A percentile compares a stretch with the other conserved stretches of the same genome.
phyloP scores from a whole-genome alignment of 495 filamentous ascomycete genomes.

The Xylaria flabelliformis region DNA sequence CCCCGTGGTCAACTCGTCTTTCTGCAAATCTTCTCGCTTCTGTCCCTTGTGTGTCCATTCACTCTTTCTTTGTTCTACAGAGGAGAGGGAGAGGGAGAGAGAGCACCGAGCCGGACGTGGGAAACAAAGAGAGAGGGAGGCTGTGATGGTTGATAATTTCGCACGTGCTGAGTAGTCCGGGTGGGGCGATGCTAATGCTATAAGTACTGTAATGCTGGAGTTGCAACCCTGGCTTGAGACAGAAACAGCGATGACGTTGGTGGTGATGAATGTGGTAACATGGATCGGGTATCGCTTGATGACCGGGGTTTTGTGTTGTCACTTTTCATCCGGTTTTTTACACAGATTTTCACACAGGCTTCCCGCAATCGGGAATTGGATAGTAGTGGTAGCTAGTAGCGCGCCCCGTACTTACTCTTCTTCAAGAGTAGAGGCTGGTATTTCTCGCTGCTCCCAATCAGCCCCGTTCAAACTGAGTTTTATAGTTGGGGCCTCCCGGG shows the following conservation, averaged over 20 bases:
- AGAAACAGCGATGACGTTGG: conserved; percentile 16
- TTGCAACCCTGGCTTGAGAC: neutral
- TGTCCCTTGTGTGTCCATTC: neutral
- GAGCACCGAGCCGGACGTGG: neutral
- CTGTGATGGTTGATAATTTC: conserved; percentile 3
- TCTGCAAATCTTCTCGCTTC: neutral
- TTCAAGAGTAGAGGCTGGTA: neutral
- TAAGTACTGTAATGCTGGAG: neutral
- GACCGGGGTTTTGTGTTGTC: neutral
- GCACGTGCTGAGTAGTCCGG: neutral
- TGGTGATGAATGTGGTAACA: conserved; percentile 8
- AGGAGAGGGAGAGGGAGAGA: neutral
- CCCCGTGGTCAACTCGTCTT: neutral
- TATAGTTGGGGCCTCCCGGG: neutral
- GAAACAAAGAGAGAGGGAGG: conserved; percentile 2
- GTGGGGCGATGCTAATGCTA: conserved; percentile 7
- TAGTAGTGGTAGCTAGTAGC: neutral
- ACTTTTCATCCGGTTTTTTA: neutral
- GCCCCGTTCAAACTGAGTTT: neutral
- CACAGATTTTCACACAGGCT: neutral
- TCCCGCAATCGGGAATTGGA: neutral
- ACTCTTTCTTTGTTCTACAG: neutral
- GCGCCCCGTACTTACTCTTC: neutral
- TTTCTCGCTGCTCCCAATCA: conserved; percentile 9
- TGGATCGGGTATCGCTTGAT: conserved; percentile 4